Evolutionary conservation across 768 basidiomycete genomes (phyloP), one percentile per base, ranked within the genome.

Genomic region (Mycena crocata): DNA sequence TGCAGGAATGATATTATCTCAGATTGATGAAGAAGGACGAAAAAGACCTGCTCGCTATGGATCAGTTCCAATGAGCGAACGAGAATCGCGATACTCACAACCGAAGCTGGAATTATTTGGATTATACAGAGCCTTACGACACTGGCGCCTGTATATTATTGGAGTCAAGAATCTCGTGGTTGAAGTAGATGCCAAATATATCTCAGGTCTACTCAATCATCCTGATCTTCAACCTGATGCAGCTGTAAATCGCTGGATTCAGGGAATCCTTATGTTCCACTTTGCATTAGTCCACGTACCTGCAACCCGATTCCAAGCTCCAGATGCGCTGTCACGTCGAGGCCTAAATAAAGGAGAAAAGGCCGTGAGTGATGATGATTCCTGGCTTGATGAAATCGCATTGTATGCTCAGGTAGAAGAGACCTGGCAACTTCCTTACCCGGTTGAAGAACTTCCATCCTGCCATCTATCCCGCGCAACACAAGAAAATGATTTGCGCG

Each of bases 251-350:
- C 51, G 72, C 14, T 80, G 80, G 81, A 77, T 80, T 37, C 71
- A 74, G 42, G 75, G 71, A 19, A 79, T 81, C 5, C 57, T 78
- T 1, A 26, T 76, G 26, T 81, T 78, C 57, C 60, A 80, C 57
- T 82, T 83, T 46, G 64, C 65, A 19, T 60, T 83, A 0, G 31
- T 67, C 3, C 81, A 83, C 54, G 73, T 83, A 1, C 81, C 80
- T 0, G 80, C 69, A 5, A 63, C 67, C 0, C 52, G 58, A 34
- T 77, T 78, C 58, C 63, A 62, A 54, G 80, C 76, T 10, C 78
- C 82, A 6, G 81, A 82, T 68, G 79, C 66, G 0, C 55, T 83
- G 19, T 82, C 82, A 4, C 34, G 76, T 45, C 51, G 71, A 44
- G 34, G 42, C 13, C 40, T 45, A 2, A 68, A 48, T 45, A 69